These are phyloP conservation scores for Saccharomycopsis oosterbeekiorum DNA, from an alignment of 805 yeast species.

Conservation along the genomic window DNA sequence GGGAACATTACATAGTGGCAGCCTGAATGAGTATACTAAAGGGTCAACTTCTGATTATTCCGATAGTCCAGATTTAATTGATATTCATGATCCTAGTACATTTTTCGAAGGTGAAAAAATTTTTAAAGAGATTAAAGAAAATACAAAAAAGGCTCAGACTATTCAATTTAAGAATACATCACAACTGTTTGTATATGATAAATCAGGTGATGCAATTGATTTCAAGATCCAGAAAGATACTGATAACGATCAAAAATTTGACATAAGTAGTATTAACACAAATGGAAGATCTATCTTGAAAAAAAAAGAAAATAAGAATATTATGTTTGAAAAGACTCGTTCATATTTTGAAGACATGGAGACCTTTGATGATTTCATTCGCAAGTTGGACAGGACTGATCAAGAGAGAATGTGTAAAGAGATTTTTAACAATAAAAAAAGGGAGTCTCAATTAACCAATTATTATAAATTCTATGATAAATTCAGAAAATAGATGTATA, in stretches of 20 bases:
- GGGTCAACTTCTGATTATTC: not conserved
- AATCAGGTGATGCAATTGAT: not conserved
- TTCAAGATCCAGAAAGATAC: not conserved
- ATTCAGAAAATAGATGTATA: not conserved
- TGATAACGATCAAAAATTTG: not conserved
- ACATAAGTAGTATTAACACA: not conserved
- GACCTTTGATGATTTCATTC: constrained; percentile 14
- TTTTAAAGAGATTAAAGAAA: not conserved
- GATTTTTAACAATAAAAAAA: constrained; percentile 5
- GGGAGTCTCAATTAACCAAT: constrained; percentile 14
- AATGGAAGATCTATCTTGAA: constrained; percentile 15
- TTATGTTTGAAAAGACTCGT: constrained; percentile 9
- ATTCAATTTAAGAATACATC: constrained; percentile 15
- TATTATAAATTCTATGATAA: constrained; percentile 12
- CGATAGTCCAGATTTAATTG: not conserved
- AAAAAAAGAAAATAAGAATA: constrained; percentile 11
- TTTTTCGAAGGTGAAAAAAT: not conserved
- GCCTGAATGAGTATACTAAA: not conserved
- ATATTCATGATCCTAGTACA: constrained; percentile 1
- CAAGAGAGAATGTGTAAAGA: constrained; percentile 12
- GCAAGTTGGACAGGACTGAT: constrained; percentile 16
- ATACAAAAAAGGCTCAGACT: not conserved
- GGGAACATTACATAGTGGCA: constrained; percentile 5
- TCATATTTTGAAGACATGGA: constrained; percentile 18
- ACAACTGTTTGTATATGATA: constrained; percentile 12